Percentiles rank a stretch among this genome's conserved stretches.
phyloP scores from a whole-genome alignment of 2,329 filamentous ascomycete species.

The Fusarium penzigii region DNA sequence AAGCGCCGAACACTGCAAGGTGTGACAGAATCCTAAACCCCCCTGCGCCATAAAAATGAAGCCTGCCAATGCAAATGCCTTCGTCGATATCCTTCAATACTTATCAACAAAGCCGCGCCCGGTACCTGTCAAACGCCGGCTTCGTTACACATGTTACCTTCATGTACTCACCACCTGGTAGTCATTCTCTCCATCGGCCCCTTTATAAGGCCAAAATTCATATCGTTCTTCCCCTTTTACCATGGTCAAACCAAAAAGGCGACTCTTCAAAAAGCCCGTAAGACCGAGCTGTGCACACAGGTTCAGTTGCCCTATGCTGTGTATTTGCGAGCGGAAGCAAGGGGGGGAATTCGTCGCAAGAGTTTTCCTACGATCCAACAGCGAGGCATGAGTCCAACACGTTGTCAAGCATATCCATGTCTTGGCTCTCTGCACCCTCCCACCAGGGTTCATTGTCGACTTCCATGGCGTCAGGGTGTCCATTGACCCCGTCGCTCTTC shows the following conservation, averaged over 20 bases:
- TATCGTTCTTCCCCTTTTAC: background rate
- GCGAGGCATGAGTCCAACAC: slow-evolving; percentile 59
- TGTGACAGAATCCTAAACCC: slow-evolving; percentile 14
- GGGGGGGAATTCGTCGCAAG: no score
- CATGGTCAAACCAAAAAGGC: background rate
- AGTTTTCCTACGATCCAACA: slow-evolving; percentile 38
- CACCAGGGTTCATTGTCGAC: slow-evolving; percentile 60
- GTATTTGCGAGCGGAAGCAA: no score
- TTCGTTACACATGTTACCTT: slow-evolving; percentile 24
- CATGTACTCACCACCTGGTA: background rate
- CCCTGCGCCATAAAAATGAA: slow-evolving; percentile 28
- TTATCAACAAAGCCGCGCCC: slow-evolving; percentile 11
- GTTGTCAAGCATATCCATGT: slow-evolving; percentile 54
- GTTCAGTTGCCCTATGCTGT: no score
- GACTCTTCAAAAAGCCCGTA: no score
- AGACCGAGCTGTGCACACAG: no score
- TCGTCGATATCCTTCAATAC: slow-evolving; percentile 8
- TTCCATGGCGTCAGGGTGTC: slow-evolving; percentile 59
- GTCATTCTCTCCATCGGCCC: background rate
- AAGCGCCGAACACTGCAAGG: slow-evolving; percentile 4
- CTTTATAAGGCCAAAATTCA: background rate
- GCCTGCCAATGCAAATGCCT: slow-evolving; percentile 27
- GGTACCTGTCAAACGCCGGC: slow-evolving; percentile 27
- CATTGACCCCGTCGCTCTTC: slow-evolving; percentile 45
- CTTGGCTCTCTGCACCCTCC: slow-evolving; percentile 59